phyloP scores from a whole-genome alignment of 257 asterid genomes.

The Solanum paucissectum region DNA sequence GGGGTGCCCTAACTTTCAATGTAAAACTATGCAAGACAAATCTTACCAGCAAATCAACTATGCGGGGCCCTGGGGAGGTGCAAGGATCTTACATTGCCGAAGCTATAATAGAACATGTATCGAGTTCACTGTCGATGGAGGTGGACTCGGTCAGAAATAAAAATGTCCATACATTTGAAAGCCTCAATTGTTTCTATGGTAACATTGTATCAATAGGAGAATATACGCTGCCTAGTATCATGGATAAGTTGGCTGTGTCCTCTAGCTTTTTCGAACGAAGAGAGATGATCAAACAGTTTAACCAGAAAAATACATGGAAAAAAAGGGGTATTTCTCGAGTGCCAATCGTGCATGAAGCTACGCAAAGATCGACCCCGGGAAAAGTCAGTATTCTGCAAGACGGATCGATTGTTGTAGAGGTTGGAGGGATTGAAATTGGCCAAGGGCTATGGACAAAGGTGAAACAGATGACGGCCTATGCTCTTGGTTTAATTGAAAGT shows the following conservation, averaged over 20 bases:
- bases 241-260: constrained; percentile 44
- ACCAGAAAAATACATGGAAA: constrained; percentile 27
- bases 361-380: constrained; percentile 38
- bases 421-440: constrained; percentile 74
- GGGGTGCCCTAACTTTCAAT: constrained; percentile 63
- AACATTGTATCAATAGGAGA: constrained; percentile 20
- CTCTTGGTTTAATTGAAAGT: constrained; percentile 37
- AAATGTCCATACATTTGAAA: constrained; percentile 52
- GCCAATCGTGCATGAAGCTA: constrained; percentile 31
- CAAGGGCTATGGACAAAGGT: constrained; percentile 87
- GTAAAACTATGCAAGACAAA: constrained; percentile 67
- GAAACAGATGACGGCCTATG: constrained; percentile 53
- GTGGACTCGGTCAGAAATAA: constrained; percentile 34
- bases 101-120: constrained; percentile 54
- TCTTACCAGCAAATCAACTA: constrained; percentile 46
- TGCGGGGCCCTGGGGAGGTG: constrained; percentile 76
- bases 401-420: constrained; percentile 62
- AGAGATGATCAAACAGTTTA: constrained; percentile 26
- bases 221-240: constrained; percentile 42
- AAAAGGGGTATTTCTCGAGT: constrained; percentile 70
- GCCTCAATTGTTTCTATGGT: constrained; percentile 36
- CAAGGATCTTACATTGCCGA: constrained; percentile 70
- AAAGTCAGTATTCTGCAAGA: constrained; percentile 63
- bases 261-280: constrained; percentile 28
- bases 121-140: constrained; percentile 33